These are phyloP conservation scores for Nothophaeocryptopus gaeumannii DNA, from an alignment of 2,329 filamentous ascomycete species.

Conservation along the genomic window DNA sequence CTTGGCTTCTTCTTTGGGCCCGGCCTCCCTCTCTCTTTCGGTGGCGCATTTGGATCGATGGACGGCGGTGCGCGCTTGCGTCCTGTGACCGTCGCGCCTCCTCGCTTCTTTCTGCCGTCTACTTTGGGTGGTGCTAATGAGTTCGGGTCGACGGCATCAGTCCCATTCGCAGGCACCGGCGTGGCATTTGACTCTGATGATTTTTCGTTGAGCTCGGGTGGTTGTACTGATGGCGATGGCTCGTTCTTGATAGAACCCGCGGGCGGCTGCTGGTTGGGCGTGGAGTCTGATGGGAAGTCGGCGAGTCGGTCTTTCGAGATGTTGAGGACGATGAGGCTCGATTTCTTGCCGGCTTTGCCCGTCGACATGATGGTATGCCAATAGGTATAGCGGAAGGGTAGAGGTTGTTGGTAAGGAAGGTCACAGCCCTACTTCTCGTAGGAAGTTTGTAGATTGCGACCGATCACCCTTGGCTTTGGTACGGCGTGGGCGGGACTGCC, in stretches of 20 bases:
- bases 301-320: conserved; percentile 29
- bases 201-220: conserved; percentile 39
- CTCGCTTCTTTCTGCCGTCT: conserved; percentile 67
- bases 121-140: conserved; percentile 45
- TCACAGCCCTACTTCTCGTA: neutral
- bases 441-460: neutral
- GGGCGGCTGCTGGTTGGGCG: conserved; percentile 8
- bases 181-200: conserved; percentile 44
- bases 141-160: conserved; percentile 37
- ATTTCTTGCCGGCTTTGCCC: conserved; percentile 31
- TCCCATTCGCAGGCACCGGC: conserved; percentile 33
- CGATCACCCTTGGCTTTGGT: neutral
- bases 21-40: conserved; percentile 64
- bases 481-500: neutral
- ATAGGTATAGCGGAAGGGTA: conserved; percentile 13
- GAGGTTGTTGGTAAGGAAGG: neutral
- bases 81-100: conserved; percentile 35
- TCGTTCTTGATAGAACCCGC: conserved; percentile 34
- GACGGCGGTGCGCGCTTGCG: conserved; percentile 36
- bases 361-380: conserved; percentile 27
- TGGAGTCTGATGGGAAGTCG: conserved; percentile 27
- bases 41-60: conserved; percentile 48
- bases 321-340: conserved; percentile 28
- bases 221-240: conserved; percentile 33
- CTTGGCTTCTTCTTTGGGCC: conserved; percentile 95